Evolutionary conservation across 2,329 filamentous ascomycete species (phyloP).

Genomic region (Aureobasidium sp.): DNA sequence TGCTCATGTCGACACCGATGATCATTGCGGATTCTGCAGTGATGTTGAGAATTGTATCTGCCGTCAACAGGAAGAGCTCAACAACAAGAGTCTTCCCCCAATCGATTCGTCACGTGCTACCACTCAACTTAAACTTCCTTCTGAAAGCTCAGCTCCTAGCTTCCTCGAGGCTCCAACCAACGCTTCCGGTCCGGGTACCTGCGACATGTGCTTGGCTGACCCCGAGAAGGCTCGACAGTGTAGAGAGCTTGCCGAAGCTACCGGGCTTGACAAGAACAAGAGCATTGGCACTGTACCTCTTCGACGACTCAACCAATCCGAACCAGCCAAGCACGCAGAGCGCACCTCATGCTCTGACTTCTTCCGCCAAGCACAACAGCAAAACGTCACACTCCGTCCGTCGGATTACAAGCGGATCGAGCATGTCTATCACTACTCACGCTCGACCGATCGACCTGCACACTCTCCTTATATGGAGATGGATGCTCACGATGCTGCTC

Average conservation of each 20-base stretch:
- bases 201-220: slow-evolving; percentile 19
- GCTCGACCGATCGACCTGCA: not conserved
- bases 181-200: slow-evolving; percentile 18
- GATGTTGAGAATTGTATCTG: slow-evolving; percentile 18
- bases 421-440: slow-evolving; percentile 17
- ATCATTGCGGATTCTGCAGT: slow-evolving; percentile 20
- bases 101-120: slow-evolving; percentile 3
- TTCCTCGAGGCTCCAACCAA: slow-evolving; percentile 13
- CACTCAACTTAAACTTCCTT: not conserved
- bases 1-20: slow-evolving; percentile 4
- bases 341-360: slow-evolving; percentile 19
- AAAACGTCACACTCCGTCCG: slow-evolving; percentile 9
- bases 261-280: slow-evolving; percentile 9
- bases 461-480: slow-evolving; percentile 20
- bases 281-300: not conserved
- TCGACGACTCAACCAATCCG: not conserved
- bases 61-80: slow-evolving; percentile 12
- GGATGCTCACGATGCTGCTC: slow-evolving; percentile 19
- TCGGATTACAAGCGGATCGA: slow-evolving; percentile 6
- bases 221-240: slow-evolving; percentile 19
- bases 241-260: slow-evolving; percentile 16
- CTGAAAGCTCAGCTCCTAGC: slow-evolving; percentile 1
- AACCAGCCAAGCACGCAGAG: not conserved
- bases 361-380: slow-evolving; percentile 13
- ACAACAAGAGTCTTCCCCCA: slow-evolving; percentile 12